Evolutionary conservation across 805 yeast genomes (phyloP).

Genomic region (Cyberlindnera xishuangbannaensis): DNA sequence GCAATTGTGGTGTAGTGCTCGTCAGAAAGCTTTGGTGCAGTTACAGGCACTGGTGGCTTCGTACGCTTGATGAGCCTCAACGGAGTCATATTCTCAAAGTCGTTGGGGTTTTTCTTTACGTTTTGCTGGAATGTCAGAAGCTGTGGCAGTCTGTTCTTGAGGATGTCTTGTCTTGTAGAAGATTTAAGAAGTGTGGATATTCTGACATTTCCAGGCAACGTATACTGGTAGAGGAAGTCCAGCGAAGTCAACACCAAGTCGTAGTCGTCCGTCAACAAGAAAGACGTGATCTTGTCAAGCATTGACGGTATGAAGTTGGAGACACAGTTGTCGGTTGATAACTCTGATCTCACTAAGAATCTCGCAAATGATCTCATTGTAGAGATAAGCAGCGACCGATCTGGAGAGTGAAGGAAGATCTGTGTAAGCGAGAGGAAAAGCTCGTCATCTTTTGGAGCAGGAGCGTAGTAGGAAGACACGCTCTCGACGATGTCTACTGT

Average conservation of each 20-base stretch:
- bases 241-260: constrained; percentile 70
- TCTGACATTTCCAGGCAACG: constrained; percentile 57
- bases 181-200: constrained; percentile 45
- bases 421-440: constrained; percentile 52
- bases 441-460: constrained; percentile 64
- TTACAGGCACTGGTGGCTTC: constrained; percentile 56
- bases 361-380: constrained; percentile 75
- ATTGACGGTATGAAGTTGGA: constrained; percentile 39
- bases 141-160: constrained; percentile 57
- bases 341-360: constrained; percentile 56
- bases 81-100: constrained; percentile 19
- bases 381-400: constrained; percentile 64
- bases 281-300: constrained; percentile 52
- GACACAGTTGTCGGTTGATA: constrained; percentile 43
- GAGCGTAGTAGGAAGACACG: constrained; percentile 74
- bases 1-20: constrained; percentile 56
- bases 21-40: constrained; percentile 55
- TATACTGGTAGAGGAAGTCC: constrained; percentile 77
- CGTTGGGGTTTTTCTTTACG: constrained; percentile 30
- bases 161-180: constrained; percentile 42
- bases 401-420: constrained; percentile 48
- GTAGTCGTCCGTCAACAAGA: constrained; percentile 55
- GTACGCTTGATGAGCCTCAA: constrained; percentile 48
- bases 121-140: constrained; percentile 46
- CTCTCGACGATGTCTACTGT: constrained; percentile 79